These are phyloP conservation scores for Acanthamoeba royreba DNA, from an alignment of 208 protist species.

Conservation along the genomic window DNA sequence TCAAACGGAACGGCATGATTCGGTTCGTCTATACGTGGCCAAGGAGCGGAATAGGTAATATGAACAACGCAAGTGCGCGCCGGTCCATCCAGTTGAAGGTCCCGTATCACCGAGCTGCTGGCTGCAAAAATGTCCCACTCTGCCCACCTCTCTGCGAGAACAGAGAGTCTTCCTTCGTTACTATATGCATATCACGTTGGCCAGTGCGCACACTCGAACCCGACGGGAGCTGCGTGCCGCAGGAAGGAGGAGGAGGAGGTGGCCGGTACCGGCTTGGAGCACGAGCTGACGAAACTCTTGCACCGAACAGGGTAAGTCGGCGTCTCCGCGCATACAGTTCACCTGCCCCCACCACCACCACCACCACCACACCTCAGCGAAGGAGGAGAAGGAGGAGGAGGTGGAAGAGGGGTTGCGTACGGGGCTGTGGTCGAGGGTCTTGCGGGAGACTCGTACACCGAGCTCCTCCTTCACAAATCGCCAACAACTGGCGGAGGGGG, in stretches of 20 bases:
- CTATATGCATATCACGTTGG: too few relatives aligned
- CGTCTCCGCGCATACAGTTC: background rate
- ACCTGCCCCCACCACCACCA: background rate
- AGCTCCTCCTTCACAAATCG: too few relatives aligned
- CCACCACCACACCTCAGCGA: background rate
- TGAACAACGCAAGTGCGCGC: background rate
- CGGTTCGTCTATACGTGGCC: too few relatives aligned
- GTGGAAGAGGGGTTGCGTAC: background rate
- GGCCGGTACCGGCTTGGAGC: background rate
- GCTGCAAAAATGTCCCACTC: slow-evolving; percentile 23
- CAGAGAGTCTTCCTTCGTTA: too few relatives aligned
- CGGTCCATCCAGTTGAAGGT: background rate
- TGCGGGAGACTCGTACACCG: too few relatives aligned
- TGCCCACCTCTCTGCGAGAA: background rate
- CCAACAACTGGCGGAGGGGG: too few relatives aligned
- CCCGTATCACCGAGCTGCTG: background rate
- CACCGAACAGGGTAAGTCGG: background rate
- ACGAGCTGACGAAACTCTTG: background rate
- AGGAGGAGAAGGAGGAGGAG: background rate
- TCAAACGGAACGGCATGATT: background rate
- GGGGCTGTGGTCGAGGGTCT: background rate
- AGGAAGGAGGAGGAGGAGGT: background rate
- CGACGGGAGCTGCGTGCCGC: background rate
- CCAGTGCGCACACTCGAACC: background rate
- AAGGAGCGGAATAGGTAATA: background rate